Evolutionary conservation across 1,284 basidiomycete genomes (phyloP), one percentile per base, ranked within the genome.

Genomic region (Rhodotorula sp.): DNA sequence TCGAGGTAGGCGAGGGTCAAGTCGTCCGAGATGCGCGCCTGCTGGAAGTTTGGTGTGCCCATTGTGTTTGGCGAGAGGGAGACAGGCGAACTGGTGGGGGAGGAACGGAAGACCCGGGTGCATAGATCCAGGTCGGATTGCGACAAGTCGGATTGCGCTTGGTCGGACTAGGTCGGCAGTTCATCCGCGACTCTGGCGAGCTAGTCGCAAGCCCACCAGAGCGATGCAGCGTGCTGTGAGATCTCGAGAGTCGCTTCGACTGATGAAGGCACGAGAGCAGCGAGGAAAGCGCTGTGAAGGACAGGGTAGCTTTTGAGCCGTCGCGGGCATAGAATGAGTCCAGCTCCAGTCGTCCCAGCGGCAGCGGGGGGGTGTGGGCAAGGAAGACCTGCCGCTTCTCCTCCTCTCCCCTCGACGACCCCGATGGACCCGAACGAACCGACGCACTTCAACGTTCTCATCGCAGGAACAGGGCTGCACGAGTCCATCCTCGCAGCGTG

Each of bases 401-500:
- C 15, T 30, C 13, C 55, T 40, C 47, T n/a, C 18, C 22, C 59
- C 40, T 52, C 46, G 40, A 44, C 16, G 13, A 15, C 22, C 28
- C 28, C 48, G 11, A 75, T 76, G 75, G 58, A 74, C 18, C 64
- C 67, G 30, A 62, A 64, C 63, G 62, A 60, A n/a, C 74, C 68
- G 62, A 77, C 77, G 30, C 76, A 80, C 55, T 94, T 94, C 78
- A 91, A 96, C 77, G 87, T 88, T 28, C 83, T 93, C 54, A 84
- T 98, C 24, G 81, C 96, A 59, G 92, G 94, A 13, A 97, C 94
- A 28, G 92, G 91, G 0, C 54, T 77, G 18, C 68, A 70, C 70
- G 75, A 80, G 77, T 92, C 91, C n/a, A 91, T 96, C 48, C 81
- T 86, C 61, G 90, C 93, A 74, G 91, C 92, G 91, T 94, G 81